Base-by-base conservation (phyloP, 495 filamentous ascomycete species). In the Thermochaetoides thermophila region DNA sequence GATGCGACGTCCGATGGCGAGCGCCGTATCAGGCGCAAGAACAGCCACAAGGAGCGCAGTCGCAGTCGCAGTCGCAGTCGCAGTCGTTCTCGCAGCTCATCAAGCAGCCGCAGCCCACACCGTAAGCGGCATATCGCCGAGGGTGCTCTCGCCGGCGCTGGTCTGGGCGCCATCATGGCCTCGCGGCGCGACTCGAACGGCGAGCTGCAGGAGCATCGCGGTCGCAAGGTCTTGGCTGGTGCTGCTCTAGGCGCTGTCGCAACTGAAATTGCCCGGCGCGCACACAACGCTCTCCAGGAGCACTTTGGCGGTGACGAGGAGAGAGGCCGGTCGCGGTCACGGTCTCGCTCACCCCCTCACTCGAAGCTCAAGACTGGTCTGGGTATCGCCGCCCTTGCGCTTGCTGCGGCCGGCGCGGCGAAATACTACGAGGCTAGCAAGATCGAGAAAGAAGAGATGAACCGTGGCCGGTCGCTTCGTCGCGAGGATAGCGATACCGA, bases 91-190 rank as follows among this genome's bases (percentile, higher is more conserved):
- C 6, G 21, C 21, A 24, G 21, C 21, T 6, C 6, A 6, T 6
- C 6, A 6, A 24, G 21, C 21, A 24, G 21, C 21, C 42, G 38
- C 34, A 55, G 52, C 37, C 52, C 52, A 1, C 75, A 84, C 50
- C 78, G 74, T 49, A 70, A 71, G 45, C 78, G 79, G 20, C 82
- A 91, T 52, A 52, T 93, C n/a, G 83, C 81, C 16, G 84, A 87
- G 59, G 85, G 85, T 22, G 83, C 82, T 16, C 57, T 87, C 21
- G 78, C 81, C 29, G 85, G 83, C 10, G 69, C 79, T 23, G 85
- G 78, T 36, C 68, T 76, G 6, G 77, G 78, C 3, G 83, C 82
- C 27, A 48, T 94, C 3, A 44, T 91, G 1, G 69, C 76, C 19
- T 74, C 77, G 35, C 82, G 76, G 40, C 63, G 68, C 30, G 69